A percentile compares a stretch with the other conserved stretches of the same genome.
phyloP scores from a whole-genome alignment of 2,329 filamentous ascomycete species.

The Diaporthe capsici region DNA sequence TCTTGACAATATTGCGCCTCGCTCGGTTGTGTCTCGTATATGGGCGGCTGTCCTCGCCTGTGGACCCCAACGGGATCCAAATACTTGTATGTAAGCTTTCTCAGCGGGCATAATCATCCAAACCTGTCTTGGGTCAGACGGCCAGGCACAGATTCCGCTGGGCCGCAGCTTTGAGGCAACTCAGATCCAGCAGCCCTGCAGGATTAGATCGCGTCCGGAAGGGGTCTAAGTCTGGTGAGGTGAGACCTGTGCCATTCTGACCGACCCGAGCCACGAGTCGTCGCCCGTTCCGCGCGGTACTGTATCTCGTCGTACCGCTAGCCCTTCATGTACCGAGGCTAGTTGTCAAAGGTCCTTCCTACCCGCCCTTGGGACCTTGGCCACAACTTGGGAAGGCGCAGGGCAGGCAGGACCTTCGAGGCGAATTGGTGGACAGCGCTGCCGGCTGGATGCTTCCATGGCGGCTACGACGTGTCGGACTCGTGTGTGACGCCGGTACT shows the following conservation, averaged over 20 bases:
- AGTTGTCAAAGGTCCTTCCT: constrained; percentile 21
- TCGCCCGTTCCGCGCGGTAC: constrained; percentile 32
- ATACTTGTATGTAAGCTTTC: constrained; percentile 30
- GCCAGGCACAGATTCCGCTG: constrained; percentile 37
- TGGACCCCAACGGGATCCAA: constrained; percentile 23
- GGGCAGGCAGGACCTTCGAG: constrained; percentile 15
- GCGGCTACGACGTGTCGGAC: constrained; percentile 21
- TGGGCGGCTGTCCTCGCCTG: constrained; percentile 23
- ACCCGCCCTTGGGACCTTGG: constrained; percentile 18
- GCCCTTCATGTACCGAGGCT: constrained; percentile 39
- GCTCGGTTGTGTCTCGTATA: constrained; percentile 40
- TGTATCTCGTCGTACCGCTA: constrained; percentile 35
- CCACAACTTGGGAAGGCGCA: constrained; percentile 25
- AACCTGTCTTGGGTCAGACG: constrained; percentile 13
- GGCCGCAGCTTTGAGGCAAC: constrained; percentile 26
- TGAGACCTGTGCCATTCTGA: constrained; percentile 36
- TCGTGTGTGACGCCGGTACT: constrained; percentile 35
- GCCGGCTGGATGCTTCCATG: constrained; percentile 30
- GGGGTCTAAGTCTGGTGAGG: constrained; percentile 33
- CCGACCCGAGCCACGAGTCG: constrained; percentile 36
- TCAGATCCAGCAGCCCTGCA: constrained; percentile 39
- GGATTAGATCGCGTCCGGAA: constrained; percentile 32
- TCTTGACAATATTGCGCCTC: constrained; percentile 37
- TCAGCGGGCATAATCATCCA: constrained; percentile 15
- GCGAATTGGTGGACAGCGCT: not conserved